Conservation (phyloP, 2,329 filamentous ascomycete genomes). For the Alternaria viburni region DNA sequence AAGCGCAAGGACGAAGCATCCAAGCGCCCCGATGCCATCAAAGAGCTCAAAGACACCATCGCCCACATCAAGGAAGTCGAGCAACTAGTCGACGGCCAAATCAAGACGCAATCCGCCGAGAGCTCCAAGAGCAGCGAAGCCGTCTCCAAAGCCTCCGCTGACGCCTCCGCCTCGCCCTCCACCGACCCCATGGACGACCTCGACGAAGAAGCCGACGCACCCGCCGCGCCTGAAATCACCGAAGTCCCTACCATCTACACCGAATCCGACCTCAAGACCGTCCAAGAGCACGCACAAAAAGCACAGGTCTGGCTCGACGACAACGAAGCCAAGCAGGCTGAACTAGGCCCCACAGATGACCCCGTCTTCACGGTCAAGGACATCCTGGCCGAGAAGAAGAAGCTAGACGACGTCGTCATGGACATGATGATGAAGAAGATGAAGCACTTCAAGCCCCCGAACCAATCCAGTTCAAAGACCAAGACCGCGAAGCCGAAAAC, state of each 20-base stretch:
- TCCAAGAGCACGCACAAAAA: slow-evolving; percentile 68
- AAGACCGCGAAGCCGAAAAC: slow-evolving; percentile 34
- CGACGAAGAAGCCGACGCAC: slow-evolving; percentile 74
- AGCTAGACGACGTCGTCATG: slow-evolving; percentile 73
- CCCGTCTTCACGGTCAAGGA: slow-evolving; percentile 78
- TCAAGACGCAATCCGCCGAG: slow-evolving; percentile 71
- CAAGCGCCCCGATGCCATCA: slow-evolving; percentile 73
- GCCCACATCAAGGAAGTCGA: slow-evolving; percentile 74
- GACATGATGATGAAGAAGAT: slow-evolving; percentile 70
- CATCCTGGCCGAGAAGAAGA: slow-evolving; percentile 66
- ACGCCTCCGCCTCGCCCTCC: slow-evolving; percentile 53
- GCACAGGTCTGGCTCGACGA: slow-evolving; percentile 77
- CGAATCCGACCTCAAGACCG: slow-evolving; percentile 70
- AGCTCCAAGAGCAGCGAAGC: slow-evolving; percentile 47
- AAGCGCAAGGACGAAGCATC: slow-evolving; percentile 74
- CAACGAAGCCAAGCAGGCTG: slow-evolving; percentile 66
- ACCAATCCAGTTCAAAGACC: slow-evolving; percentile 26
- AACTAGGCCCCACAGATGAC: slow-evolving; percentile 64
- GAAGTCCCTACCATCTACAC: slow-evolving; percentile 66
- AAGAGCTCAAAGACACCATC: slow-evolving; percentile 72
- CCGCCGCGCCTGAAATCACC: slow-evolving; percentile 34
- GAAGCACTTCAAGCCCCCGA: slow-evolving; percentile 52
- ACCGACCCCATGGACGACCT: slow-evolving; percentile 69
- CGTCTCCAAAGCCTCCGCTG: slow-evolving; percentile 51
- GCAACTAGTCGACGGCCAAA: slow-evolving; percentile 71